phyloP scores from a whole-genome alignment of 768 basidiomycete genomes.

The Steccherinum ochraceum region DNA sequence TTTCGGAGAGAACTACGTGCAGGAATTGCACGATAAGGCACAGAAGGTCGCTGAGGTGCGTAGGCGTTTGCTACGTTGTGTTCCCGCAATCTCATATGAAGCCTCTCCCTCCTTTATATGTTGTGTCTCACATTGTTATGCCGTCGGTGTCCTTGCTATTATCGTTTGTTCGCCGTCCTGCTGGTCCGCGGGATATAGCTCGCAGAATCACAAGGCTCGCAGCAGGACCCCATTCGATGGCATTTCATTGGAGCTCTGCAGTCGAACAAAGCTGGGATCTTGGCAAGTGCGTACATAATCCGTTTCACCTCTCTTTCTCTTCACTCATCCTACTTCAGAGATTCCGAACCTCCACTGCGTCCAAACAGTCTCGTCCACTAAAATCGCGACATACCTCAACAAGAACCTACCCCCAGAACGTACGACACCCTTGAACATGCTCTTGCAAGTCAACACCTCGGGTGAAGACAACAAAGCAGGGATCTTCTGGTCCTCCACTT shows the following conservation, averaged over 20 bases:
- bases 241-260: constrained; percentile 95
- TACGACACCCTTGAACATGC: constrained; percentile 60
- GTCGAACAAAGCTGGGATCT: constrained; percentile 87
- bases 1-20: constrained; percentile 98
- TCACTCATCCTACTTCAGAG: constrained; percentile 38
- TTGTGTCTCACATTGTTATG: no score
- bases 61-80: constrained; percentile 4
- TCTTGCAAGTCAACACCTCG: constrained; percentile 94
- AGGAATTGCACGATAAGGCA: constrained; percentile 88
- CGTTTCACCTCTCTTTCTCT: background rate
- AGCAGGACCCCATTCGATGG: constrained; percentile 81
- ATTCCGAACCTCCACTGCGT: constrained; percentile 85
- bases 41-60: constrained; percentile 19
- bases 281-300: constrained; percentile 55
- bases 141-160: no score
- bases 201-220: constrained; percentile 57
- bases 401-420: constrained; percentile 60
- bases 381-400: constrained; percentile 75
- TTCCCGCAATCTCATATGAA: background rate
- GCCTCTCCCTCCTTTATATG: background rate
- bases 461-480: constrained; percentile 91
- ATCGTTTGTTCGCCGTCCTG: background rate
- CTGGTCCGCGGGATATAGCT: background rate
- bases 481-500: constrained; percentile 31
- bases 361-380: constrained; percentile 80